phyloP scores from a whole-genome alignment of 305 asterid genomes.

The Rubia peregrina region DNA sequence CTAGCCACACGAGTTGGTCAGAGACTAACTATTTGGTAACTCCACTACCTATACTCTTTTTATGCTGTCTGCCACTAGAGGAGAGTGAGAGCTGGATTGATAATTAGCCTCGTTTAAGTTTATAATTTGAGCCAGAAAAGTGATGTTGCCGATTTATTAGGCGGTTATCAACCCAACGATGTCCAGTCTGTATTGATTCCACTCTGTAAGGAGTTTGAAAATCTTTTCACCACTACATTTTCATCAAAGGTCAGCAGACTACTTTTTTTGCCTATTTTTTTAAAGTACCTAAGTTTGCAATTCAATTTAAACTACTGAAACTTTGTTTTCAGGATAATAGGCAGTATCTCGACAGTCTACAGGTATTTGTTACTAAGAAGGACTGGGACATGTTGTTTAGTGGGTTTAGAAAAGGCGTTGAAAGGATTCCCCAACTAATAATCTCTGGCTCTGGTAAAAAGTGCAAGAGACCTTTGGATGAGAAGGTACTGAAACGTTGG shows the following conservation, averaged over 20 bases:
- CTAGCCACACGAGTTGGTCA: slow-evolving; percentile 74
- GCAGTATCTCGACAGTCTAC: slow-evolving; percentile 33
- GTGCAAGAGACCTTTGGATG: slow-evolving; percentile 73
- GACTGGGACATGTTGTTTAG: slow-evolving; percentile 70
- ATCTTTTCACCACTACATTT: slow-evolving; percentile 54
- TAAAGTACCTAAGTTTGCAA: slow-evolving; percentile 7
- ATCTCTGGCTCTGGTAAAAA: slow-evolving; percentile 50
- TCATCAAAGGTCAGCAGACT: slow-evolving; percentile 53
- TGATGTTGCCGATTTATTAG: slow-evolving; percentile 83
- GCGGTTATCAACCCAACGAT: slow-evolving; percentile 91
- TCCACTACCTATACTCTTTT: slow-evolving; percentile 5
- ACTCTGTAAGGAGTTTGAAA: slow-evolving; percentile 75
- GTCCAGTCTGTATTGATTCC: slow-evolving; percentile 70
- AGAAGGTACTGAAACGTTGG: slow-evolving; percentile 51
- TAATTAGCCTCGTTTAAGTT: slow-evolving; percentile 17
- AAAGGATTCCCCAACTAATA: slow-evolving; percentile 41
- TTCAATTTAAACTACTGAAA: slow-evolving; percentile 16
- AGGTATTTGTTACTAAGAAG: slow-evolving; percentile 39
- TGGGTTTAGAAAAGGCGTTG: slow-evolving; percentile 52
- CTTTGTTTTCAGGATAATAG: slow-evolving; percentile 51
- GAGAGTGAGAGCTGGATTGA: slow-evolving; percentile 3
- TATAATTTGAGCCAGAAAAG: slow-evolving; percentile 99
- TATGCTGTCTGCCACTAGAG: neutral
- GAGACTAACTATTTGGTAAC: slow-evolving; percentile 93
- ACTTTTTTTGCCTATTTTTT: neutral